phyloP scores from a whole-genome alignment of 148 eudicot genomes.

The Camellia japonica region DNA sequence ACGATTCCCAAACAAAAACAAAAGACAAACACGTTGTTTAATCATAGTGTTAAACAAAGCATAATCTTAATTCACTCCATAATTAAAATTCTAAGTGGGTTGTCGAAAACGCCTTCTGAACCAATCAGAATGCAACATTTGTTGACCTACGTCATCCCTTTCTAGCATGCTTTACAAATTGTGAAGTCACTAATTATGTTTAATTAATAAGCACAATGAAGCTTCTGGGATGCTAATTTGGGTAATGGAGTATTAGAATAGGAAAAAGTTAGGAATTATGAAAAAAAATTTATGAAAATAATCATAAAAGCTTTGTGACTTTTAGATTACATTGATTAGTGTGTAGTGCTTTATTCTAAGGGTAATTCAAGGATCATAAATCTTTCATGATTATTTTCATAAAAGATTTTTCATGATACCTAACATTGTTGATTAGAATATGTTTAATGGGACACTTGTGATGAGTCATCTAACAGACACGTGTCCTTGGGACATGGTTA shows the following conservation, averaged over 20 bases:
- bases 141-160: slow-evolving; percentile 25
- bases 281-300: too few species aligned
- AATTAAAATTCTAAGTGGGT: slow-evolving; percentile 24
- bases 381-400: too few species aligned
- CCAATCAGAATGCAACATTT: slow-evolving; percentile 39
- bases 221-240: slow-evolving; percentile 42
- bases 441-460: slow-evolving; percentile 8
- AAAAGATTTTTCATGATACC: too few species aligned
- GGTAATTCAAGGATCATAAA: too few species aligned
- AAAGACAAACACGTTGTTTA: not conserved
- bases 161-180: slow-evolving; percentile 13
- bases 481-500: slow-evolving; percentile 17
- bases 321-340: too few species aligned
- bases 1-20: not conserved
- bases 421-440: not conserved
- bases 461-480: slow-evolving; percentile 49
- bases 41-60: not conserved
- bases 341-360: too few species aligned
- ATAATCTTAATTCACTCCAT: slow-evolving; percentile 5
- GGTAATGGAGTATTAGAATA: slow-evolving; percentile 28
- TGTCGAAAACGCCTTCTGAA: slow-evolving; percentile 29
- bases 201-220: slow-evolving; percentile 26
- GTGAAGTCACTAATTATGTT: not conserved
- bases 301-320: too few species aligned
- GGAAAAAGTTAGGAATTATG: too few species aligned